Evolutionary conservation across 2,329 filamentous ascomycete species (phyloP), one percentile per base, ranked within the genome.

Genomic region (Aspergillus terreus): DNA sequence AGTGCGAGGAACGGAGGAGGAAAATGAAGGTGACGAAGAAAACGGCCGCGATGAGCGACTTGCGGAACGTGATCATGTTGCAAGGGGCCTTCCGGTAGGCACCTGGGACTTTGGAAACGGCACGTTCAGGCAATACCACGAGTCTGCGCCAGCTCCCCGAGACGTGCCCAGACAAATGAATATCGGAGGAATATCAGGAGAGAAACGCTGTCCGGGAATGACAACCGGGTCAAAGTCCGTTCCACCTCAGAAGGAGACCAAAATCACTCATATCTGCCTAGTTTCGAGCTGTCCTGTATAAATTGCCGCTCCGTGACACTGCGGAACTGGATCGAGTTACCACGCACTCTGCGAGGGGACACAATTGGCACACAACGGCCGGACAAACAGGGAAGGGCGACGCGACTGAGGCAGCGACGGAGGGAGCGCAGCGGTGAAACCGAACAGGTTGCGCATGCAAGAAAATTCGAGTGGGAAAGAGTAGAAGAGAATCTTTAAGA

Each of bases 31-130:
- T 81, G 61, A 92, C 71, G 58, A 92, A 73, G 66, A 85, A 81
- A 61, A 82, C 80, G 44, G 90, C 88, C 50, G 86, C 80, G 61
- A 90, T 75, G 56, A 95, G 71, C 65, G 88, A 87, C 72, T 88
- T 86, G 65, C 85, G 83, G 67, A 88, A 89, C 64, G 87, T 88
- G 69, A 92, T 80, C 90, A 95, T 95, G 50, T 51, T 62, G 35
- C 56, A 41, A 46, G 49, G 53, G 43, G 32, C 47, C 35, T 7
- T 15, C 35, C 35, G 45, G 46, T 56, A 43, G 44, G 42, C 36
- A 52, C 32, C 45, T 21, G n/a, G 35, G 1, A 25, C 10, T 27
- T 23, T 33, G 15, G 43, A 33, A 19, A 2, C 23, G 12, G 40
- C 42, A 30, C 17, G 42, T 44, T 17, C 12, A 30, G 23, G 15